These are phyloP conservation scores for Coprinellus aureogranulatus DNA, from an alignment of 768 basidiomycete species.

Conservation along the genomic window DNA sequence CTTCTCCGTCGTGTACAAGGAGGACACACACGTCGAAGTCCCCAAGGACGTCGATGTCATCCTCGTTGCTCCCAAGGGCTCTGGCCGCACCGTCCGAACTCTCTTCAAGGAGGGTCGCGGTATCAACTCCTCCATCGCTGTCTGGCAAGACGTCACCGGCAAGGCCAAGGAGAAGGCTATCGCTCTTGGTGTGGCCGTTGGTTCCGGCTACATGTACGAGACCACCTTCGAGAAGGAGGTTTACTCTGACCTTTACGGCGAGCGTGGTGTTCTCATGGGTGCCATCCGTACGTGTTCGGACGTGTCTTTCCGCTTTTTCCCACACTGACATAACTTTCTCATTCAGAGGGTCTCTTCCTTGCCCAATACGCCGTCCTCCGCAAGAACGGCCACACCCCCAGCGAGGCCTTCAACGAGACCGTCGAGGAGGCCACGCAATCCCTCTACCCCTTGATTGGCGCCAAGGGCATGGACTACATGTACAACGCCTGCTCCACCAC, in stretches of 20 bases:
- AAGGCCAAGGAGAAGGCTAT: constrained; percentile 97
- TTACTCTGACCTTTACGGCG: constrained; percentile 98
- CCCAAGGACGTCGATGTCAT: constrained; percentile 97
- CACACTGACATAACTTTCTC: neutral
- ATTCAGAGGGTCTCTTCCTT: constrained; percentile 91
- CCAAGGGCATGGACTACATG: constrained; percentile 99
- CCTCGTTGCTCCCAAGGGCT: constrained; percentile 98
- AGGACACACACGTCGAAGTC: constrained; percentile 91
- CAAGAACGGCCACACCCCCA: constrained; percentile 93
- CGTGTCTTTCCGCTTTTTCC: neutral
- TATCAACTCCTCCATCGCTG: constrained; percentile 92
- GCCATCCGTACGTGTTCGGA: constrained; percentile 70
- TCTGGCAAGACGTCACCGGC: constrained; percentile 97
- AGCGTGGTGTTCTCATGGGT: constrained; percentile 99
- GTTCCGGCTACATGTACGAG: constrained; percentile 98
- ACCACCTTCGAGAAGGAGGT: constrained; percentile 99
- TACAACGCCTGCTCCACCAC: constrained; percentile 99
- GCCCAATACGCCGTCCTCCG: constrained; percentile 98
- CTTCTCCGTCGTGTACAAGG: constrained; percentile 98
- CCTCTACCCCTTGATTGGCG: constrained; percentile 93
- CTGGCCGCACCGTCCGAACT: constrained; percentile 97
- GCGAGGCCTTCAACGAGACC: constrained; percentile 99
- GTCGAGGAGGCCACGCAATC: constrained; percentile 99
- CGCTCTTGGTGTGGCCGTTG: constrained; percentile 90
- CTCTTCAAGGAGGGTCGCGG: constrained; percentile 99